Base-by-base conservation (phyloP, 768 basidiomycete genomes). In the Rhizopogon vesiculosus region DNA sequence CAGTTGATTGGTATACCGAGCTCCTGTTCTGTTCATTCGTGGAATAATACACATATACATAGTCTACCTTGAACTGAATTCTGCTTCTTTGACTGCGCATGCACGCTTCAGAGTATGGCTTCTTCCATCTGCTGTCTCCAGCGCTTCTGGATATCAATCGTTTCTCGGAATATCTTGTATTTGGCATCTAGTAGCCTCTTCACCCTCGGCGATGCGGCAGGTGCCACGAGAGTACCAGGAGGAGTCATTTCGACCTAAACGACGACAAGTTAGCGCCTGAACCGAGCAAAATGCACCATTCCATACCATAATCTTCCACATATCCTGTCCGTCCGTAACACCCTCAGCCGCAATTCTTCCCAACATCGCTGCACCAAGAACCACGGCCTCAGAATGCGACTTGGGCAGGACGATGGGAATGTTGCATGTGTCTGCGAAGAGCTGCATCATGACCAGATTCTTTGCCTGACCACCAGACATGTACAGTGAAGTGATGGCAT, bases 391-490 rank as follows among this genome's bases (percentile, higher is more conserved):
- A 1, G 83, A 81, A 58, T 83, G 78, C 57, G 85, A 87, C 55
- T 76, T 76, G 0, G 97, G 96, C 38, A 97, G 77, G 39, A 97
- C 81, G 52, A 98, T 84, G 3, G 87, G 86, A 73, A 94, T 81
- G 49, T 74, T 73, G 65, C 95, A 97, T 22, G 84, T 83, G 63
- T 96, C 83, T 12, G 95, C 91, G 55, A 99, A 81, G 40, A 97
- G 83, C 64, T 86, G 81, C 93, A 98, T 95, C 58, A 98, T 78
- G 22, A 80, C 74, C 18, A 65, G 65, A 72, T 98, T 99, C 75
- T 89, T 91, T 39, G 91, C 93, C 74, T 98, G 93, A 5, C 92
- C 89, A 38, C 95, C 94, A 50, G 86, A 89, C 82, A 98, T 89
- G 76, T 92, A 96, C 65, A 99, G 87, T 31, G 84, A 81, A 48